Base-by-base conservation (phyloP, 2,329 filamentous ascomycete species). In the Aspergillus brunneoviolaceus region DNA sequence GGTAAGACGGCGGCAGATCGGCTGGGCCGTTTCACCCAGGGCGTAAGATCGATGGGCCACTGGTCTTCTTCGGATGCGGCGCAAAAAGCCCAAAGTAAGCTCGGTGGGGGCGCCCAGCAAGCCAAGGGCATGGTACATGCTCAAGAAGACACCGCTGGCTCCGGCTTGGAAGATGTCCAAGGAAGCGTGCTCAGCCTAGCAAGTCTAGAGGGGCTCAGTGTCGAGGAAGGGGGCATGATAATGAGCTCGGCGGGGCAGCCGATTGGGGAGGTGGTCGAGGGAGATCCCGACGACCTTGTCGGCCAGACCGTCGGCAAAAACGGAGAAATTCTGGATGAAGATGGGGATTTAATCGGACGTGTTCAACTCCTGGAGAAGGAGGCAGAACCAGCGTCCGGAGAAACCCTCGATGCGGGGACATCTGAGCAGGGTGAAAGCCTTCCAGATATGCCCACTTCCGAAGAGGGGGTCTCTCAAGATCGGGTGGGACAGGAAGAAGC, bases 291-390 rank as follows among this genome's bases (percentile, higher is more conserved):
- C 27, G 76, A 79, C 51, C 71, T 80, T 2, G 72, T 76, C 49
- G 77, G 77, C 3, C 74, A 77, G 50, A 70, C 71, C 16, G 68
- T 79, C n/a, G 75, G 74, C 7, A 76, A 78, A 27, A 66, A 73
- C 12, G 72, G 72, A 1, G 70, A 74, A 45, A 71, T 73, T 4
- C 19, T 74, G 29, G 72, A 74, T 35, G 69, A 74, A 16, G 69
- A 72, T 3, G 72, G 72, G 3, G 70, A 74, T 35, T 54, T 72
- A 45, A 74, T 80, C 55, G 77, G 77, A 19, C 72, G 77, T 12
- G 76, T 73, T 2, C 73, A 72, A 48, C 54, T 70, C n/a, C 39
- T 45, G 14, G 39, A 45, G 14, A 45, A 16, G 39, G 39, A 45
- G 16, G 39, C 39, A 16, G 39, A 45, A 45, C 14, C 39, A 45